Conservation (phyloP, 768 basidiomycete species). For the Psilocybe azurescens region DNA sequence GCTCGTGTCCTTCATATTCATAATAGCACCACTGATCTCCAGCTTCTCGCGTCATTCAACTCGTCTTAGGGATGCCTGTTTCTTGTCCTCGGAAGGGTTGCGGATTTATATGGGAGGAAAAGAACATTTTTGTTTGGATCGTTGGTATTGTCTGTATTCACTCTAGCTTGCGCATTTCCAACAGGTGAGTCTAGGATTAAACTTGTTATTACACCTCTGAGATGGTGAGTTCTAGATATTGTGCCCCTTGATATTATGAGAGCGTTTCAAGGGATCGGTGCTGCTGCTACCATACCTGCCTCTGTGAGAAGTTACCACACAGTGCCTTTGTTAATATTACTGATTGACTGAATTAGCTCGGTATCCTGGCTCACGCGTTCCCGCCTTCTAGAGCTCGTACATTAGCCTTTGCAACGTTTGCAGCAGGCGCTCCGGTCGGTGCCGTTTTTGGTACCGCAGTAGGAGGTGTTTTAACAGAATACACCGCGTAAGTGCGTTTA, state of each 20-base stretch:
- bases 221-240: constrained; percentile 42
- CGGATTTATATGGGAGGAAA: constrained; percentile 82
- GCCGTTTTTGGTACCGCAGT: constrained; percentile 71
- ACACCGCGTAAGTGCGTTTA: constrained; percentile 37
- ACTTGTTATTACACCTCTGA: background rate
- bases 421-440: constrained; percentile 86
- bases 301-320: constrained; percentile 45
- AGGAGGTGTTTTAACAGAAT: constrained; percentile 76
- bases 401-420: constrained; percentile 81
- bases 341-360: constrained; percentile 51
- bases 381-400: constrained; percentile 69
- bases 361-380: constrained; percentile 83
- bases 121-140: constrained; percentile 68
- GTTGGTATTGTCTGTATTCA: constrained; percentile 54
- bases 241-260: constrained; percentile 72
- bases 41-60: background rate
- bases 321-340: background rate
- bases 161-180: constrained; percentile 69
- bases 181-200: constrained; percentile 37
- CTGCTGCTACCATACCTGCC: constrained; percentile 77
- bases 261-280: constrained; percentile 82
- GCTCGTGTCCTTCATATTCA: constrained; percentile 22
- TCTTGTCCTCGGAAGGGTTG: constrained; percentile 77
- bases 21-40: background rate
- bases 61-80: constrained; percentile 71